Evolutionary conservation across 441 rosid genomes (phyloP), one percentile per base, ranked within the genome.

Genomic region (Euphorbia celastroides): DNA sequence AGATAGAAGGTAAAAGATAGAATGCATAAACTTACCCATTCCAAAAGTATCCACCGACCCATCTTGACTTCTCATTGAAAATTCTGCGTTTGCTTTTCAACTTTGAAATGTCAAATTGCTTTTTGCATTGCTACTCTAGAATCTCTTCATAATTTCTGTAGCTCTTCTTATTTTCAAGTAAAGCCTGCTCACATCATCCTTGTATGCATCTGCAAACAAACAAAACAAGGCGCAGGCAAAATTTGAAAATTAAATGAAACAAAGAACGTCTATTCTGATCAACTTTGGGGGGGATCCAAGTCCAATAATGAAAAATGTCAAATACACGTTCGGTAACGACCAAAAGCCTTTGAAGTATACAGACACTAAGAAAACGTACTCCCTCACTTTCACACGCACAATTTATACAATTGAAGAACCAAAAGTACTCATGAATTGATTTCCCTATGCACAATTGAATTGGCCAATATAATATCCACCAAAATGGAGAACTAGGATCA

Each of bases 401-500:
- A 19, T 19, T 57, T 26, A 67, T 57, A 46, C 58, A 34, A 20
- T 57, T 67, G 13, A 9, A 27, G 63, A 38, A 60, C 22, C 34
- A 38, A 50, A 30, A 72, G 34, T 20, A 22, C 48, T 62, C 48
- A 57, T 62, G 54, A 50, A 75, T 34, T 28, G 57, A 67, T 42
- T 22, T 68, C n/a, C 20, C 62, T 69, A 79, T 77, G 19, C 68
- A 75, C 72, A 72, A 63, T 57, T 72, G 57, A 66, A 62, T 57
- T n/a, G 31, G 57, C 57, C 12, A 70, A 69, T 65, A 61, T 38
- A 17, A 36, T 60, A 52, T 26, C 71, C 30, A 10, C 54, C 62
- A 7, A 36, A 60, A 67, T 54, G 52, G 42, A 65, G n/a, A 63
- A 58, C 32, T 32, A 30, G 70, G 62, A 73, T 85, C 80, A 91